Evolutionary conservation across 805 yeast species (phyloP).

Genomic region (Cyberlindnera lachancei): DNA sequence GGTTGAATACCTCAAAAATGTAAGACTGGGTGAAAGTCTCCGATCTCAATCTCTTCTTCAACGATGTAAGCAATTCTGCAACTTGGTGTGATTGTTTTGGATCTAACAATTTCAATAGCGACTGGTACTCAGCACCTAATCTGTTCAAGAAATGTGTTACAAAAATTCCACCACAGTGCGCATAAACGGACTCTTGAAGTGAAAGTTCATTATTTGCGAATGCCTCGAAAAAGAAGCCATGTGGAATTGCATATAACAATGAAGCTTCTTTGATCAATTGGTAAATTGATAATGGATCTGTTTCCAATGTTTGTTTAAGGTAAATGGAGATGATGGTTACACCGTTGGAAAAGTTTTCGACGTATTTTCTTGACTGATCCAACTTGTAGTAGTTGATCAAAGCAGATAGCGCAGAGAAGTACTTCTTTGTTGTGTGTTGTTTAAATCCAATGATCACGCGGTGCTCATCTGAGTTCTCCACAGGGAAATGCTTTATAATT

Average conservation of each 20-base stretch:
- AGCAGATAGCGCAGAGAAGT: conserved; percentile 79
- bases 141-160: conserved; percentile 93
- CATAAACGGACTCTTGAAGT: conserved; percentile 89
- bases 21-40: conserved; percentile 88
- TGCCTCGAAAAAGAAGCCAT: conserved; percentile 66
- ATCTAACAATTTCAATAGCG: conserved; percentile 58
- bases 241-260: conserved; percentile 83
- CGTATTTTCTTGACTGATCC: conserved; percentile 79
- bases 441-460: conserved; percentile 85
- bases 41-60: conserved; percentile 83
- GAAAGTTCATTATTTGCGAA: conserved; percentile 75
- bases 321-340: conserved; percentile 82
- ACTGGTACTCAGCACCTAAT: conserved; percentile 81
- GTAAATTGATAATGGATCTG: conserved; percentile 59
- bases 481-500: conserved; percentile 77
- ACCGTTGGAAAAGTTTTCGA: conserved; percentile 90
- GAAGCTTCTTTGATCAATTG: conserved; percentile 95
- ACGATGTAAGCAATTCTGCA: conserved; percentile 64
- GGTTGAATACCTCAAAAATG: conserved; percentile 68
- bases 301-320: conserved; percentile 53
- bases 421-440: conserved; percentile 77
- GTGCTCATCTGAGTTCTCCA: conserved; percentile 75
- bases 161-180: conserved; percentile 88
- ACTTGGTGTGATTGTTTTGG: conserved; percentile 54
- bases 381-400: conserved; percentile 85